Conservation (phyloP, 2,329 filamentous ascomycete genomes). For the Hymenoscyphus occultus region DNA sequence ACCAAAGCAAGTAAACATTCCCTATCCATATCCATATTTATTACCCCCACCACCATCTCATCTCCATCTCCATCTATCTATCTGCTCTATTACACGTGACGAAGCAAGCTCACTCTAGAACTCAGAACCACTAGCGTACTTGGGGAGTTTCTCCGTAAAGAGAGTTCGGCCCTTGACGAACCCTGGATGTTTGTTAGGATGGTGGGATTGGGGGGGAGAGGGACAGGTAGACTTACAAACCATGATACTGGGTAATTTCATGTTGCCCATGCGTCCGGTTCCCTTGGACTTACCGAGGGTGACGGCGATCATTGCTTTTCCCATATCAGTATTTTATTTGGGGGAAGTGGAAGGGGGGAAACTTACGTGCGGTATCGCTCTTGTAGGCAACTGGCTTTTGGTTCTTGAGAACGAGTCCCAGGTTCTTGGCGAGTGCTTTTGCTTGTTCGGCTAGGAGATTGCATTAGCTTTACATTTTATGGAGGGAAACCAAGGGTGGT, state of each 20-base stretch:
- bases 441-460: constrained; percentile 21
- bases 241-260: constrained; percentile 29
- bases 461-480: constrained; percentile 4
- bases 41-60: neutral
- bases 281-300: constrained; percentile 29
- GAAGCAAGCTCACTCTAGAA: neutral
- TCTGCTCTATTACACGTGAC: too few species aligned
- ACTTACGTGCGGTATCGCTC: constrained; percentile 22
- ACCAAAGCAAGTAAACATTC: neutral
- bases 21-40: neutral
- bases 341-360: neutral
- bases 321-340: neutral
- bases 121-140: constrained; percentile 10
- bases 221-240: constrained; percentile 21
- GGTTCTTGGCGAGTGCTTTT: constrained; percentile 27
- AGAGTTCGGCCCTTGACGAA: constrained; percentile 12
- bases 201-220: neutral
- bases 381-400: constrained; percentile 28
- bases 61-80: neutral
- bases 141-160: constrained; percentile 14
- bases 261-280: constrained; percentile 26
- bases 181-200: neutral
- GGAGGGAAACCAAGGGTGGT: too few species aligned
- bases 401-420: constrained; percentile 28
- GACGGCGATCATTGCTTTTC: constrained; percentile 27